phyloP scores from a whole-genome alignment of 2,329 filamentous ascomycete species.

The Fusarium palustre region DNA sequence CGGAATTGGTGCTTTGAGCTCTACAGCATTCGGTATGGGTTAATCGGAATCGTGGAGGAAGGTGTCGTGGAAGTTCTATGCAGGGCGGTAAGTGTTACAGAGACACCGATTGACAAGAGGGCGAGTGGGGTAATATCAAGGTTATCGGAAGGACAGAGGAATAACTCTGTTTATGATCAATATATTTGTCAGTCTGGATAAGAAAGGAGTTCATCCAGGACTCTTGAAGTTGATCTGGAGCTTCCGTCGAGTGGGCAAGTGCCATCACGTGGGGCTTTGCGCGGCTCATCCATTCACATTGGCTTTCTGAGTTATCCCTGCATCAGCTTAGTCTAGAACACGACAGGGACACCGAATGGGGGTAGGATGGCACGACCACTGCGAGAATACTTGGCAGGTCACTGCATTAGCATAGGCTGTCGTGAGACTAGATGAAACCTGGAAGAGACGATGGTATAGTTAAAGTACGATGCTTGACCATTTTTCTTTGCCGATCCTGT shows the following conservation, averaged over 20 bases:
- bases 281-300: constrained; percentile 34
- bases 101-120: constrained; percentile 8
- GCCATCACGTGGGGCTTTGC: constrained; percentile 45
- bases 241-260: constrained; percentile 29
- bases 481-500: neutral
- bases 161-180: constrained; percentile 11
- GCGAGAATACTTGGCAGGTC: constrained; percentile 19
- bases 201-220: constrained; percentile 35
- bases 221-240: constrained; percentile 28
- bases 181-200: constrained; percentile 16
- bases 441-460: constrained; percentile 12
- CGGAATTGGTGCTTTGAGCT: constrained; percentile 15
- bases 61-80: constrained; percentile 31
- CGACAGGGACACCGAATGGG: constrained; percentile 17
- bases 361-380: constrained; percentile 4
- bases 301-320: constrained; percentile 28
- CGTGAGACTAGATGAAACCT: constrained; percentile 20
- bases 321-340: constrained; percentile 28
- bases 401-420: constrained; percentile 5
- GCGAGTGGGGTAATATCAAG: constrained; percentile 1
- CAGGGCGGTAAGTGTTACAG: constrained; percentile 11
- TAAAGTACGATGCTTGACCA: constrained; percentile 7
- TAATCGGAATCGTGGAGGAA: constrained; percentile 9
- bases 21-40: constrained; percentile 40
- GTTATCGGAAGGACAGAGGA: constrained; percentile 7